Evolutionary conservation across 257 asterid genomes (phyloP).

Genomic region (Solanum virginianum): DNA sequence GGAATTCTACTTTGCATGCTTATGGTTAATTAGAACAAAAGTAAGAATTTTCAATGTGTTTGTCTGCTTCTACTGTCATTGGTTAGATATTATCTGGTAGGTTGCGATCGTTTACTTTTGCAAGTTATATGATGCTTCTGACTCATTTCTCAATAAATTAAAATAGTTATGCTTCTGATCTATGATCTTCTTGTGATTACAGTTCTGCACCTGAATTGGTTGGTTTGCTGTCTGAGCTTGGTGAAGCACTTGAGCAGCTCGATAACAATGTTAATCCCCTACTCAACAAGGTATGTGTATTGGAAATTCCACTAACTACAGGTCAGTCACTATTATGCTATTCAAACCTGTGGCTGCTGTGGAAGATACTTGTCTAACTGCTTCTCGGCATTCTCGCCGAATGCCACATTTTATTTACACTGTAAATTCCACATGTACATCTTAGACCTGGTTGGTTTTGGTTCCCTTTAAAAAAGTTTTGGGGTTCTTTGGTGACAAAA

Average conservation of each 20-base stretch:
- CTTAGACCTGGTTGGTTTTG: not conserved
- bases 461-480: not conserved
- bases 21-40: not conserved
- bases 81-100: not conserved
- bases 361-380: not conserved
- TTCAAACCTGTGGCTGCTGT: not conserved
- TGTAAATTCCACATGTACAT: not conserved
- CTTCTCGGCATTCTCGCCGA: not conserved
- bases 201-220: conserved; percentile 93
- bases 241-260: conserved; percentile 59
- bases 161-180: not conserved
- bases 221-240: conserved; percentile 78
- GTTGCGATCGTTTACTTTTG: not conserved
- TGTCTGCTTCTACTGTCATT: not conserved
- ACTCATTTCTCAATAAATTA: not conserved
- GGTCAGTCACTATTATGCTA: not conserved
- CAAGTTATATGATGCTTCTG: not conserved
- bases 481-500: not conserved
- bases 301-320: not conserved
- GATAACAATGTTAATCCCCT: conserved; percentile 78
- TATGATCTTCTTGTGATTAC: conserved; percentile 20
- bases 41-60: not conserved
- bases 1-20: not conserved
- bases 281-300: conserved; percentile 42
- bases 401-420: not conserved